Conservation (phyloP, 2,329 filamentous ascomycete genomes). For the Fusarium sp. region DNA sequence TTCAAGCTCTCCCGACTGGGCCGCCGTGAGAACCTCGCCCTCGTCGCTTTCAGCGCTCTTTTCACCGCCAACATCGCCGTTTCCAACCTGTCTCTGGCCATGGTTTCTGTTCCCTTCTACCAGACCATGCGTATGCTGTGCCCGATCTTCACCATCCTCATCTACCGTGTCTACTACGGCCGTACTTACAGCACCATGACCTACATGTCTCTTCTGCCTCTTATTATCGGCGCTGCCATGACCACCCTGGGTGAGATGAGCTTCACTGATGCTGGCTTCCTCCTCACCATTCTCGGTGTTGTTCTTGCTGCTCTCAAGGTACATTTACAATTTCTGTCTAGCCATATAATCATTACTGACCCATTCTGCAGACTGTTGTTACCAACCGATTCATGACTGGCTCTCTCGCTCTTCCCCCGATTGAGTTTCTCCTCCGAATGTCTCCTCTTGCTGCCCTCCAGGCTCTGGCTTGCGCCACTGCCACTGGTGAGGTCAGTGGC, state of each 20-base stretch:
- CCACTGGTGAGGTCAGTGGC: slow-evolving; percentile 66
- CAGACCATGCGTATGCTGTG: slow-evolving; percentile 75
- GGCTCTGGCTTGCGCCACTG: slow-evolving; percentile 66
- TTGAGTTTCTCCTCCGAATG: slow-evolving; percentile 75
- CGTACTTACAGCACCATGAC: slow-evolving; percentile 70
- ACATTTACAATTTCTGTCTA: slow-evolving; percentile 23
- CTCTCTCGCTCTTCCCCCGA: slow-evolving; percentile 68
- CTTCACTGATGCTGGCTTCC: slow-evolving; percentile 71
- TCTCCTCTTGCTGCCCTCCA: slow-evolving; percentile 72
- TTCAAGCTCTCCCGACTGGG: slow-evolving; percentile 68
- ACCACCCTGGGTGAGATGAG: slow-evolving; percentile 75
- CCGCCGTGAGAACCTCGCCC: slow-evolving; percentile 67
- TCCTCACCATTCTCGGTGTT: slow-evolving; percentile 69
- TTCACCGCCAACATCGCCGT: slow-evolving; percentile 76
- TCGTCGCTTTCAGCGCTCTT: slow-evolving; percentile 71
- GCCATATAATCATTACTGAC: slow-evolving; percentile 33
- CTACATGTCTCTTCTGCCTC: slow-evolving; percentile 73
- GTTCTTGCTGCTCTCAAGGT: slow-evolving; percentile 70
- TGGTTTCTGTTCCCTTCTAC: slow-evolving; percentile 77
- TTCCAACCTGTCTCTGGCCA: slow-evolving; percentile 73
- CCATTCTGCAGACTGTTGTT: slow-evolving; percentile 65
- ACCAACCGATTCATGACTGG: slow-evolving; percentile 77
- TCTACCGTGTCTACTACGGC: slow-evolving; percentile 70
- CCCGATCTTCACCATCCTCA: slow-evolving; percentile 73
- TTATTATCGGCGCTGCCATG: slow-evolving; percentile 72